Percentiles rank a stretch among this genome's conserved stretches.
Conservation (phyloP, 345 rosid genomes). For the Punica granatum region DNA sequence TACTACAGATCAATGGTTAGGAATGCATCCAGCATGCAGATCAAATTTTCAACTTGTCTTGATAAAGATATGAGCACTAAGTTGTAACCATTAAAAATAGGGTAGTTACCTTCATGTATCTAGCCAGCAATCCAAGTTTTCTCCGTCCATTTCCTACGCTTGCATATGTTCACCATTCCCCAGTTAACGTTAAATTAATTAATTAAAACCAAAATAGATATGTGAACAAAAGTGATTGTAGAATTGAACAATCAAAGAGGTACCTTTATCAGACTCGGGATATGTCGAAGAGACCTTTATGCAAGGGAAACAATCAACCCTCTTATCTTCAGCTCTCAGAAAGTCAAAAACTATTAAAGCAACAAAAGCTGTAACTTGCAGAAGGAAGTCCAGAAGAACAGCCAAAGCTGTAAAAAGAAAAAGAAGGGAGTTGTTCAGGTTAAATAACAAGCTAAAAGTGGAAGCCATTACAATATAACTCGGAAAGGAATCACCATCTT, state of each 20-base stretch:
- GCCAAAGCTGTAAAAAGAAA: conserved; percentile 69
- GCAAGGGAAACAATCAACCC: conserved; percentile 94
- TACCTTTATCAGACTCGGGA: conserved; percentile 67
- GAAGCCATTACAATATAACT: neutral
- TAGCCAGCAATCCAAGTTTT: conserved; percentile 69
- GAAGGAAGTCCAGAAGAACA: conserved; percentile 88
- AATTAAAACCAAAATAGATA: neutral
- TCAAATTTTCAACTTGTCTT: neutral
- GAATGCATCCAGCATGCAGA: neutral
- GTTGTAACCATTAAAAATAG: neutral
- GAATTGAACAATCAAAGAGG: conserved; percentile 5
- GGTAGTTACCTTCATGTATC: conserved; percentile 78
- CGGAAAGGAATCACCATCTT: neutral
- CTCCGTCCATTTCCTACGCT: conserved; percentile 50
- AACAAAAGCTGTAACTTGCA: conserved; percentile 96
- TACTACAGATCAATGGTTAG: neutral
- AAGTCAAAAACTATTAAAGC: conserved; percentile 89
- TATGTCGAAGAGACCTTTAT: conserved; percentile 39
- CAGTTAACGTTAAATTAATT: conserved; percentile 11
- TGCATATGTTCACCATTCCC: conserved; percentile 23
- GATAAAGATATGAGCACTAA: neutral
- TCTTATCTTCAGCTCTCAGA: conserved; percentile 59
- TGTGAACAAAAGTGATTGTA: neutral
- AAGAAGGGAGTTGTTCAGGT: neutral
- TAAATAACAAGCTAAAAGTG: neutral